Evolutionary conservation across 495 filamentous ascomycete genomes (phyloP).

Genomic region (Clohesyomyces aquaticus): DNA sequence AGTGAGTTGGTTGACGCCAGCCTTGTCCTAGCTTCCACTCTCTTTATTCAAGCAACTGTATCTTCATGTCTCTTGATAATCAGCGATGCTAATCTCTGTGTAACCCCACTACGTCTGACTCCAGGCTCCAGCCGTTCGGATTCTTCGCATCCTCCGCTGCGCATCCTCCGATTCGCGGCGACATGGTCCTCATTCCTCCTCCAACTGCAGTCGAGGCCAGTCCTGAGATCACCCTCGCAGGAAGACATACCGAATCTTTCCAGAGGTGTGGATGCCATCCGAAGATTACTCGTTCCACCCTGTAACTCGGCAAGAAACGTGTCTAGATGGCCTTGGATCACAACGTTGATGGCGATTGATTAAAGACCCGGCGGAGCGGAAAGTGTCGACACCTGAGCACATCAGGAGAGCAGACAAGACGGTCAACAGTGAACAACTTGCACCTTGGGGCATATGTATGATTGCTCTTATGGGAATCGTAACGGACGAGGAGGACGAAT

Average conservation of each 20-base stretch:
- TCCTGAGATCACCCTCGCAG: not conserved
- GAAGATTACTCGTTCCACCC: no score
- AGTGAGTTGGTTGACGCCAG: no score
- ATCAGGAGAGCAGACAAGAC: no score
- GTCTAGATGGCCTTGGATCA: no score
- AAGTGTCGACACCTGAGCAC: no score
- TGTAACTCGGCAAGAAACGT: no score
- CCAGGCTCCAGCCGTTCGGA: not conserved
- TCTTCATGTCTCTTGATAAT: no score
- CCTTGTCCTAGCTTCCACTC: not conserved
- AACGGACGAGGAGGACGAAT: constrained; percentile 1
- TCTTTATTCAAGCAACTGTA: not conserved
- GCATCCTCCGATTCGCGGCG: not conserved
- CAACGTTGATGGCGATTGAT: no score
- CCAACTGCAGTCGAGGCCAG: not conserved
- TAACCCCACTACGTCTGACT: not conserved
- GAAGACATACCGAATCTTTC: not conserved
- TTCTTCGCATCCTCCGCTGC: not conserved
- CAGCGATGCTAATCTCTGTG: not conserved
- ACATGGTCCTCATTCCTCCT: not conserved
- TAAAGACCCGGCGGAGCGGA: no score
- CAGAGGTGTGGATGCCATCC: not conserved
- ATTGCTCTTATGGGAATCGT: not conserved
- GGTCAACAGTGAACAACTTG: no score
- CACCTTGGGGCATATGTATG: no score